These are phyloP conservation scores for Claviceps humidiphila DNA, from an alignment of 2,329 filamentous ascomycete species.

Conservation along the genomic window DNA sequence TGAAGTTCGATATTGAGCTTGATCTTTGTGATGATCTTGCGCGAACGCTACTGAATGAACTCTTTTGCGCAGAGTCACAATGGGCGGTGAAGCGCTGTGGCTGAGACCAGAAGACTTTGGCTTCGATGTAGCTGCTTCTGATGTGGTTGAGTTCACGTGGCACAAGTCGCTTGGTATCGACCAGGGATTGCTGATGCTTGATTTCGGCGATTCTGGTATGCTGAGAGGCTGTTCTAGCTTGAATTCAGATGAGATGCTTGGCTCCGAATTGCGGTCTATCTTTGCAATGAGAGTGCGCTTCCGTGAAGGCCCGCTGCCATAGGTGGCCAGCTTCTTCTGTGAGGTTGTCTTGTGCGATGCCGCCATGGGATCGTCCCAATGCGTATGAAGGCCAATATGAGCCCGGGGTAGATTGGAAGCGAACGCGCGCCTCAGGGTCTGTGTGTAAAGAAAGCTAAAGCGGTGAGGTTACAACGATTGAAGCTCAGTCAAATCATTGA, in stretches of 20 bases:
- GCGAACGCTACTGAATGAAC: conserved; percentile 3
- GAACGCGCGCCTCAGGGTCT: not conserved
- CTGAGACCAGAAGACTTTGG: not conserved
- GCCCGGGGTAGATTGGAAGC: not conserved
- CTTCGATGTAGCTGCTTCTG: not conserved
- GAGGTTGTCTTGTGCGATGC: conserved; percentile 1
- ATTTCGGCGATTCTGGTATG: not conserved
- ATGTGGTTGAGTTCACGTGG: not conserved
- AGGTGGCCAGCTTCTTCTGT: conserved; percentile 1
- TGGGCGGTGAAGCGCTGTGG: not conserved
- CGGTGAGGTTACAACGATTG: not conserved
- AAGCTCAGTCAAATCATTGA: not conserved
- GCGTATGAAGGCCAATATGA: not conserved
- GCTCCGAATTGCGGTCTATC: not conserved
- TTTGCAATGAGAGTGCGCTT: not conserved
- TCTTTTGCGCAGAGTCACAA: conserved; percentile 1
- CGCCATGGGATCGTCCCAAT: not conserved
- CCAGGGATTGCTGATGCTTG: not conserved
- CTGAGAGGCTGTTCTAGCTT: not conserved
- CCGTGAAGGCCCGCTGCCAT: conserved; percentile 1
- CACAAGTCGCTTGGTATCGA: not conserved
- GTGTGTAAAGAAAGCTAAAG: not conserved
- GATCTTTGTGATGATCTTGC: not conserved
- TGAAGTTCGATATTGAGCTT: not conserved
- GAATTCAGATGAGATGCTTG: not conserved